Base-by-base conservation (phyloP, 345 rosid species). In the Cardamine occulta region DNA sequence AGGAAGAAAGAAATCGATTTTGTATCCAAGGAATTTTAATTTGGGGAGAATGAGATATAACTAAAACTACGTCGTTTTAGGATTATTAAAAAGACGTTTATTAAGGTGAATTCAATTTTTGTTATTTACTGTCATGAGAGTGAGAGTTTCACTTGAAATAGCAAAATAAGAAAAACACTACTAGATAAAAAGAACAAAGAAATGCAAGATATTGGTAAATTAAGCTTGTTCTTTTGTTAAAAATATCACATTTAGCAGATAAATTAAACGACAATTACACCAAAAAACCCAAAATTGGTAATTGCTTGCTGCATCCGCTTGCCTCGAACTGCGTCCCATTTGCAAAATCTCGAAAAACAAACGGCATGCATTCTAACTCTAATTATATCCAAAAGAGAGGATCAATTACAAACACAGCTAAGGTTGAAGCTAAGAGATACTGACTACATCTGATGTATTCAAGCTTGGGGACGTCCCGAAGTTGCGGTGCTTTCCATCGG, bases 401-500 rank as follows among this genome's bases (percentile, higher is more conserved):
- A n/a, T 68, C 65, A 44, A 26, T 56, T 11, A 66, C 28, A 24
- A 3, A 61, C 44, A 37, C 45, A 49, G 31, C 63, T 51, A 34
- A 21, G 47, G 32, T 66, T 61, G 55, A 48, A 45, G 39, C 67
- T 65, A 78, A 9, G 78, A 78, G 28, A 85, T 79, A 14, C 78
- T 80, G 56, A 80, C 66, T 63, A 81, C 68, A 62, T 84, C 86
- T 3, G 82, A 55, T 4, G 79, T 23, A 19, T 60, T 18, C 71
- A 79, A 54, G 74, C 63, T 82, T 24, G 83, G 35, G 8, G 82
- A 54, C 13, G 96, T 77, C 63, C 97, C 96, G 24, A 95, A 95
- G 68, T 95, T 90, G 47, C 95, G 83, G 74, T 95, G 99, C 83
- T 85, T 90, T n/a, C 97, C 97, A 74, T 95, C 99, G 4, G 96